These are phyloP conservation scores for Leccinum aurantiacum DNA, from an alignment of 768 basidiomycete genomes.

Conservation along the genomic window DNA sequence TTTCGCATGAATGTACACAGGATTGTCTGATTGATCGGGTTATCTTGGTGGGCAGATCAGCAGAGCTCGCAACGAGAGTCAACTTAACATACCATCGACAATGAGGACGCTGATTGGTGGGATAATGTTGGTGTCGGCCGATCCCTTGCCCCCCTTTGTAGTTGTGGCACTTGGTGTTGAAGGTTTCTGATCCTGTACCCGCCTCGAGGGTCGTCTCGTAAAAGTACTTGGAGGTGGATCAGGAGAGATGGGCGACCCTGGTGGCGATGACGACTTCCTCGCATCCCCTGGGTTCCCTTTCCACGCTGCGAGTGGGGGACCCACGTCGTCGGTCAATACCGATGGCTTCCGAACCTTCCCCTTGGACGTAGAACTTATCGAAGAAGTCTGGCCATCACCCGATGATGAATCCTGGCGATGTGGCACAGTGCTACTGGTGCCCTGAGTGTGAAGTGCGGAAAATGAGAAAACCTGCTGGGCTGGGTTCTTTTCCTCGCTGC, in stretches of 20 bases:
- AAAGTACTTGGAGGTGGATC: conserved; percentile 25
- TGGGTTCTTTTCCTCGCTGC: conserved; percentile 29
- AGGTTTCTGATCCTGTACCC: conserved; percentile 32
- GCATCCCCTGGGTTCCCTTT: conserved; percentile 29
- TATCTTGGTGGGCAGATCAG: conserved; percentile 58
- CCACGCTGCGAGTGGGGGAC: conserved; percentile 17
- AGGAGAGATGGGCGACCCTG: conserved; percentile 31
- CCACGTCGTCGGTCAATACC: conserved; percentile 30
- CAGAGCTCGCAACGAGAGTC: neutral
- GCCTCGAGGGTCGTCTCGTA: conserved; percentile 33
- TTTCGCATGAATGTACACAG: conserved; percentile 95
- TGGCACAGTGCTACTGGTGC: conserved; percentile 11
- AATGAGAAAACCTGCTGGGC: conserved; percentile 29
- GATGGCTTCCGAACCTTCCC: conserved; percentile 33
- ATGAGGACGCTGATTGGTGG: conserved; percentile 98
- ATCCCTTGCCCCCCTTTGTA: conserved; percentile 51
- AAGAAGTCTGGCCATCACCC: conserved; percentile 17
- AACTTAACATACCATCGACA: conserved; percentile 78
- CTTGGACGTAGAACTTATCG: conserved; percentile 13
- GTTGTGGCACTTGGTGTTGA: conserved; percentile 28
- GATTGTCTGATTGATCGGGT: conserved; percentile 97
- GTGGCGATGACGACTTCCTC: conserved; percentile 36
- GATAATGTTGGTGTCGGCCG: conserved; percentile 69
- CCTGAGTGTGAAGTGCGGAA: conserved; percentile 28
- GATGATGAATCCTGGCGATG: conserved; percentile 28